Evolutionary conservation across 495 filamentous ascomycete species (phyloP).

Genomic region (Jackrogersella multiformis): DNA sequence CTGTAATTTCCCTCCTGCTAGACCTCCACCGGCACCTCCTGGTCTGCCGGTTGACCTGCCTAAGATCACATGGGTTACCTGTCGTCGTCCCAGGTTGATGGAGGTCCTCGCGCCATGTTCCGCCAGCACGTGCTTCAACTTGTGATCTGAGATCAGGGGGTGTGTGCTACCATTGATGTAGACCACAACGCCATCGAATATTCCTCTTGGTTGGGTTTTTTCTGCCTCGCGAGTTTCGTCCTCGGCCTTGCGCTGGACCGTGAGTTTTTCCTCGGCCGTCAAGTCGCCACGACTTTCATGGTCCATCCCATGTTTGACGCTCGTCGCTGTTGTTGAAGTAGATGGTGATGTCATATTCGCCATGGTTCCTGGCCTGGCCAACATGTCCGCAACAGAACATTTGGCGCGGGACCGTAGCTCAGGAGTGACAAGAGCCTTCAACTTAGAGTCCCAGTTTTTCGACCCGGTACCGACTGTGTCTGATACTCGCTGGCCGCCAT

Average conservation of each 20-base stretch:
- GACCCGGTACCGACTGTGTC: constrained; percentile 67
- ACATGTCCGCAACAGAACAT: constrained; percentile 59
- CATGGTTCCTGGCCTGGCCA: constrained; percentile 57
- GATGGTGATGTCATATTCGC: constrained; percentile 17
- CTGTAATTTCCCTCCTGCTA: constrained; percentile 83
- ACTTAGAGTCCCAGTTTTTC: constrained; percentile 57
- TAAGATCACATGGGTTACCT: constrained; percentile 88
- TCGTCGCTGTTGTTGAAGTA: background rate
- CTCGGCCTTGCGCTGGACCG: constrained; percentile 46
- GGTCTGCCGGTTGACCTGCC: constrained; percentile 61
- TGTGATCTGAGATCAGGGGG: constrained; percentile 84
- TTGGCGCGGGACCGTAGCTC: constrained; percentile 52
- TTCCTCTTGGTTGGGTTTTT: constrained; percentile 39
- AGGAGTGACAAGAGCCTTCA: constrained; percentile 55
- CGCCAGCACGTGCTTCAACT: constrained; percentile 79
- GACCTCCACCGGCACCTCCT: constrained; percentile 74
- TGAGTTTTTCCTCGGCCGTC: constrained; percentile 46
- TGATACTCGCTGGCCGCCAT: constrained; percentile 62
- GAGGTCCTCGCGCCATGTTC: constrained; percentile 76
- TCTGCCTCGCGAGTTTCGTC: constrained; percentile 46
- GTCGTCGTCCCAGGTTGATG: constrained; percentile 71
- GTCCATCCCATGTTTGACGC: background rate
- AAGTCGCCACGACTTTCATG: background rate
- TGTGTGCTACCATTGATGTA: constrained; percentile 91
- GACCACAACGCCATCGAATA: constrained; percentile 75